Evolutionary conservation across 2,329 filamentous ascomycete genomes (phyloP).

Genomic region (Bipolaris oryzae): DNA sequence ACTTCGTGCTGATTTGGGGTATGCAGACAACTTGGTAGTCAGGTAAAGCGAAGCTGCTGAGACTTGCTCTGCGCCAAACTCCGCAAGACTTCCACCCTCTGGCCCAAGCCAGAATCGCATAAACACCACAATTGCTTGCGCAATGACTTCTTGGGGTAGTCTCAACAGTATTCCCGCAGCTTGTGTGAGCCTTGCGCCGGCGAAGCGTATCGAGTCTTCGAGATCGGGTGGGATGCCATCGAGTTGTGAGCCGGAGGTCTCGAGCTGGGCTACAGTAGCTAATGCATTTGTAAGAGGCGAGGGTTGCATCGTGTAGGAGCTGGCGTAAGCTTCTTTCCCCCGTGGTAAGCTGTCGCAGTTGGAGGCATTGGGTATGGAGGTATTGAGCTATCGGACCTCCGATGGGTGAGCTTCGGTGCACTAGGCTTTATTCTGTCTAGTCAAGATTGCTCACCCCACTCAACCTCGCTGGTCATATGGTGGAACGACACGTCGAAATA

Average conservation of each 20-base stretch:
- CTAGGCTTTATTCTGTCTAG: conserved; percentile 12
- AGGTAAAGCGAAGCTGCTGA: conserved; percentile 84
- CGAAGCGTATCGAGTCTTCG: conserved; percentile 73
- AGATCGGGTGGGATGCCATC: conserved; percentile 69
- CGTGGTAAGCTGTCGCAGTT: conserved; percentile 2
- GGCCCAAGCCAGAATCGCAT: conserved; percentile 78
- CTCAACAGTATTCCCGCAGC: conserved; percentile 80
- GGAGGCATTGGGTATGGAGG: conserved; percentile 11
- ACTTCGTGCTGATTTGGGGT: conserved; percentile 77
- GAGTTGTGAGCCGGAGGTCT: conserved; percentile 60
- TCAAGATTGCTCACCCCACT: background rate
- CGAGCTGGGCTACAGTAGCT: conserved; percentile 73
- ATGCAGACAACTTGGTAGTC: conserved; percentile 78
- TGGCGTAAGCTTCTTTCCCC: background rate
- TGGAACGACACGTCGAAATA: background rate
- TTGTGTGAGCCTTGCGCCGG: conserved; percentile 75
- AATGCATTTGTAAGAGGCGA: conserved; percentile 69
- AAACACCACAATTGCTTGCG: conserved; percentile 81
- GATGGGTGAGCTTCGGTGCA: conserved; percentile 3
- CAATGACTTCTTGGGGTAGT: conserved; percentile 83
- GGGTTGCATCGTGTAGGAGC: conserved; percentile 30
- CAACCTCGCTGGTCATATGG: background rate
- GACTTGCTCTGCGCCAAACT: conserved; percentile 68
- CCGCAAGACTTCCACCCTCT: conserved; percentile 56
- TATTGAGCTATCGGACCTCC: conserved; percentile 6